Conservation (phyloP, 1,284 basidiomycete genomes). For the Naganishia albida region DNA sequence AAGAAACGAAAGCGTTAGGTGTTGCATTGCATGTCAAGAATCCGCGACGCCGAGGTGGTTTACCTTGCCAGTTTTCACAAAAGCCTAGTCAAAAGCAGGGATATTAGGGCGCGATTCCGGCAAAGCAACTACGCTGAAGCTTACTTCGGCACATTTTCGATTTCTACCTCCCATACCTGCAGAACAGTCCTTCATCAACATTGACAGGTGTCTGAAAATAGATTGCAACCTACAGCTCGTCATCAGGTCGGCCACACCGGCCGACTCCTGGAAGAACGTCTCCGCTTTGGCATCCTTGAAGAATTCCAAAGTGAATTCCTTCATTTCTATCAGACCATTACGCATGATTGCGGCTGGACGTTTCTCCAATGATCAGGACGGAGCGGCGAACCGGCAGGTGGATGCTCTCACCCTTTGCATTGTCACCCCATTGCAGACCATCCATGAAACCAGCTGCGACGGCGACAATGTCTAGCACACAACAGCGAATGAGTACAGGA, state of each 20-base stretch:
- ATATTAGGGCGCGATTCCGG: neutral
- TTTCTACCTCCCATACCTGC: constrained; percentile 60
- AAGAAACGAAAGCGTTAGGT: too few relatives aligned
- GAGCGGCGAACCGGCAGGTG: neutral
- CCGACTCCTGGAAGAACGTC: constrained; percentile 59
- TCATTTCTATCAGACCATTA: constrained; percentile 58
- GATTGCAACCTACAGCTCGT: constrained; percentile 56
- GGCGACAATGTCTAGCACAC: constrained; percentile 55
- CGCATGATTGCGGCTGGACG: constrained; percentile 61
- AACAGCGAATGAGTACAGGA: too few relatives aligned
- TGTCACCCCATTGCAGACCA: constrained; percentile 61
- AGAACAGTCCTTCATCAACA: neutral
- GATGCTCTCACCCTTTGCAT: constrained; percentile 57
- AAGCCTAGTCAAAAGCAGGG: constrained; percentile 53
- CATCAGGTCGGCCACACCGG: constrained; percentile 63
- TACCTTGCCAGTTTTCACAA: constrained; percentile 58
- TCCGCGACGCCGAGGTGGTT: neutral
- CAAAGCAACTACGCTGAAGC: neutral
- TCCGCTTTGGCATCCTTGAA: constrained; percentile 59
- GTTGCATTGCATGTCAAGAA: too few relatives aligned
- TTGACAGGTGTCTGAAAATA: neutral
- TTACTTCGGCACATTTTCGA: constrained; percentile 52
- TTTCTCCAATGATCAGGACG: constrained; percentile 1
- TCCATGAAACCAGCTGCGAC: constrained; percentile 62
- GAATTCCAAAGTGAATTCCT: constrained; percentile 59